phyloP scores from a whole-genome alignment of 2,329 filamentous ascomycete genomes.

The Cercospora nicotianae region DNA sequence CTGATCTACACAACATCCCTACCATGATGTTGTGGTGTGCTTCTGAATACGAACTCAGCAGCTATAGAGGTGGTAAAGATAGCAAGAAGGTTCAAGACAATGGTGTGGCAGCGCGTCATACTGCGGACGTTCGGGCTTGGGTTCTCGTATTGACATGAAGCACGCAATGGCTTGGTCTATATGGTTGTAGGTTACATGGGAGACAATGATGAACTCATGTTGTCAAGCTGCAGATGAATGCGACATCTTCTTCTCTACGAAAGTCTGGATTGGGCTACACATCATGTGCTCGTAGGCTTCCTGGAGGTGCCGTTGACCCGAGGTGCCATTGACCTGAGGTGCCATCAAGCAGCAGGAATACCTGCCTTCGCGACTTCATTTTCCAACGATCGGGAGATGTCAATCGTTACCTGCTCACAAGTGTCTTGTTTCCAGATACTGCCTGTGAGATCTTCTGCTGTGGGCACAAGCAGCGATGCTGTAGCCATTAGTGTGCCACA shows the following conservation, averaged over 20 bases:
- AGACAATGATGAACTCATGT: background rate
- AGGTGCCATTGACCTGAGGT: background rate
- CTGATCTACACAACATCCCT: too few species aligned
- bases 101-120: background rate
- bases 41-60: background rate
- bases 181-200: background rate
- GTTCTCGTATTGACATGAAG: background rate
- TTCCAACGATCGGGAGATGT: background rate
- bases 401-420: background rate
- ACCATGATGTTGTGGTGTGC: background rate
- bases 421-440: background rate
- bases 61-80: background rate
- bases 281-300: background rate
- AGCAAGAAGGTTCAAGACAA: slow-evolving; percentile 1
- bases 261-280: background rate
- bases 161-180: background rate
- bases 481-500: background rate
- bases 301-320: background rate
- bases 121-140: background rate
- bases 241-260: background rate
- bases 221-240: background rate
- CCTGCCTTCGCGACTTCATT: background rate
- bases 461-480: background rate
- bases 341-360: background rate
- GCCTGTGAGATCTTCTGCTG: background rate